Evolutionary conservation across 495 filamentous ascomycete species (phyloP), one percentile per base, ranked within the genome.

Genomic region (Ascodesmis nigricans): DNA sequence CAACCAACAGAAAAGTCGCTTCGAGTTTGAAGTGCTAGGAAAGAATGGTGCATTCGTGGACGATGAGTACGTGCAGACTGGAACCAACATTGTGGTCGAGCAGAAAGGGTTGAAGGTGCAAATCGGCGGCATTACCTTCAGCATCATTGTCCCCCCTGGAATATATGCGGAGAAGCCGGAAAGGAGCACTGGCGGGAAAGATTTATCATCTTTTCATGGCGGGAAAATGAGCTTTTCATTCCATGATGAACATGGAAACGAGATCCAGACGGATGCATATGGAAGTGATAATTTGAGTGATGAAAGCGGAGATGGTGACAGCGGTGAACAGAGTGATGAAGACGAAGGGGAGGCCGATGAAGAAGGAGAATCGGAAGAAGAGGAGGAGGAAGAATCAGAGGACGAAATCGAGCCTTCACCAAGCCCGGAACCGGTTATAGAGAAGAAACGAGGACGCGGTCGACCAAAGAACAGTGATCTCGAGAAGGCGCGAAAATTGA

Each of bases 31-130:
- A 24, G 70, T 90, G 2, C 58, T 84, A 45, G 81, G 84, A 33
- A 67, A 72, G 43, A 93, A 92, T 49, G 81, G 81, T 20, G 73
- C 77, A 21, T 91, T 84, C 40, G 68, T 78, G 30, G 75, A 91
- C 32, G 75, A 76, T 21, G 64, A 71, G 33, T 74, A 42, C 42
- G 45, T 53, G 13, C 33, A 46, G 11, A 33, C 32, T 5, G 46
- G 47, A 6, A 50, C 44, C 2, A 53, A 40, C 13, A 47, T 45
- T 35, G 40, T 52, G 0, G 36, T 52, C 5, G 29, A 39, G 7
- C 15, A 38, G 21, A 33, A 28, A 2, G 48, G 47, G 3, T 45
- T 49, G 36, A 35, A 44, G 27, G 46, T 50, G 4, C 46, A 50
- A 38, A 52, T 52, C 23, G 49, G 48, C 0, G 48, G 49, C 5